A percentile compares a stretch with the other conserved stretches of the same genome.
phyloP scores from a whole-genome alignment of 108 stramenopile species.

The Stephanodiscus minutulus region DNA sequence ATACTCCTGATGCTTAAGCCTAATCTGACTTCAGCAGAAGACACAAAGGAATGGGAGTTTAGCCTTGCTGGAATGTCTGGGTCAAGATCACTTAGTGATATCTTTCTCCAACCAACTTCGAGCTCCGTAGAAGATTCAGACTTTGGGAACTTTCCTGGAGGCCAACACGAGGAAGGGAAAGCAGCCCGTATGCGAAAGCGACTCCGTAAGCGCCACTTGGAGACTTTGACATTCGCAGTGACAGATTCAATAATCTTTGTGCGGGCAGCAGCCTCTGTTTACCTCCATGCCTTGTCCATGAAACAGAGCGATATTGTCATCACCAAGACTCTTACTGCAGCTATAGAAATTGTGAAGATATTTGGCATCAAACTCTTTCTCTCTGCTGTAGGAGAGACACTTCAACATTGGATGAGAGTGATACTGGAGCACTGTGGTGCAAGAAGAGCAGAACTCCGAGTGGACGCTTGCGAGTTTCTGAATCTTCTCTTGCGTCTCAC shows the following conservation, averaged over 20 bases:
- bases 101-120: constrained; percentile 26
- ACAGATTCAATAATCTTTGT: constrained; percentile 83
- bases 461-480: constrained; percentile 82
- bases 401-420: constrained; percentile 91
- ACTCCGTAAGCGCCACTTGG: constrained; percentile 12
- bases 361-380: constrained; percentile 88
- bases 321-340: constrained; percentile 67
- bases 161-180: constrained; percentile 21
- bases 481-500: constrained; percentile 84
- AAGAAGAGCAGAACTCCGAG: constrained; percentile 75
- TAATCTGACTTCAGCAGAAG: constrained; percentile 14
- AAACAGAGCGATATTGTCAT: constrained; percentile 75
- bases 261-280: constrained; percentile 79
- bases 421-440: constrained; percentile 87
- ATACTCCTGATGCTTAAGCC: constrained; percentile 60
- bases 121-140: constrained; percentile 21
- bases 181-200: constrained; percentile 11
- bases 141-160: constrained; percentile 5
- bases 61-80: constrained; percentile 25
- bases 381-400: constrained; percentile 81
- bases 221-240: constrained; percentile 49
- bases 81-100: constrained; percentile 31
- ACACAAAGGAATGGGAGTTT: constrained; percentile 13
- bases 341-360: constrained; percentile 82
- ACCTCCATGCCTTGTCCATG: constrained; percentile 74